phyloP scores from a whole-genome alignment of 2,329 filamentous ascomycete genomes.

The Pseudocercospora vitis region DNA sequence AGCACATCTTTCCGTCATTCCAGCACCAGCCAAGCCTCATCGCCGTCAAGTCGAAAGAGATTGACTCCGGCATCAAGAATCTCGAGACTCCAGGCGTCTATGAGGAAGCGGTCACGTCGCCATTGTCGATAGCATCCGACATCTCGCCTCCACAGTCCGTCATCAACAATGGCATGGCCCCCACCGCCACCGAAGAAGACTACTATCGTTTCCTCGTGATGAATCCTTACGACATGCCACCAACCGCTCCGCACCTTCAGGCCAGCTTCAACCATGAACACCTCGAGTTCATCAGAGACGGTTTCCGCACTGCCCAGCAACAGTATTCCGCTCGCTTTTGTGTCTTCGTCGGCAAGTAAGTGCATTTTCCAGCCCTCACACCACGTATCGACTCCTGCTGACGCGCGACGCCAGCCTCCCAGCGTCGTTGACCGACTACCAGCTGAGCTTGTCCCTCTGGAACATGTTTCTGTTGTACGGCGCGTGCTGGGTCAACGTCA shows the following conservation, averaged over 20 bases:
- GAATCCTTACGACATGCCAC: no score
- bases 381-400: not conserved
- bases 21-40: not conserved
- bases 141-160: not conserved
- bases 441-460: not conserved
- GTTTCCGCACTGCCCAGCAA: no score
- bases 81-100: not conserved
- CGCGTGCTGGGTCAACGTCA: not conserved
- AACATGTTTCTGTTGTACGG: not conserved
- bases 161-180: not conserved
- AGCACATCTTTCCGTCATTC: not conserved
- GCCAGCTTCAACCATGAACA: not conserved
- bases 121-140: not conserved
- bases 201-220: no score
- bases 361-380: not conserved
- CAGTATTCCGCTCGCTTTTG: no score
- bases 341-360: not conserved
- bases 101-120: not conserved
- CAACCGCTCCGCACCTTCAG: no score
- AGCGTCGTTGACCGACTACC: not conserved
- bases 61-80: not conserved
- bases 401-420: not conserved
- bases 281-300: not conserved
- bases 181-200: no score
- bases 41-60: not conserved